Evolutionary conservation across 306 rosid genomes (phyloP).

Genomic region (Inga oerstediana): DNA sequence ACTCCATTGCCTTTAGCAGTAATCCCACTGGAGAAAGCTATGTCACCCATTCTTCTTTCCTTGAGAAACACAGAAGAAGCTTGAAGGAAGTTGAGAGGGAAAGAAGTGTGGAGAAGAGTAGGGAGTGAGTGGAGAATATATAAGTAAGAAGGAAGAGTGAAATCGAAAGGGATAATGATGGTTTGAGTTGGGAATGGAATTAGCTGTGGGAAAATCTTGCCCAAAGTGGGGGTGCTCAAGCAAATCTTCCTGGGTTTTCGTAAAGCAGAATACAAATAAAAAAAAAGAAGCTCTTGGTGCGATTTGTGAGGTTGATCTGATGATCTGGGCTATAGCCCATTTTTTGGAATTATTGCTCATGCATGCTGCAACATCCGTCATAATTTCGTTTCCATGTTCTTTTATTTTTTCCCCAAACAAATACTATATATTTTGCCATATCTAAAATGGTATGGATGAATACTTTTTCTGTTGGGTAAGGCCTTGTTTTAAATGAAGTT

Average conservation of each 20-base stretch:
- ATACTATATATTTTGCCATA: neutral
- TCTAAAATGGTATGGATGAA: neutral
- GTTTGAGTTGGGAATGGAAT: constrained; percentile 32
- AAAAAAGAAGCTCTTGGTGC: neutral
- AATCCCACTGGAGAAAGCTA: constrained; percentile 61
- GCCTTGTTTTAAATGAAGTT: too few species aligned
- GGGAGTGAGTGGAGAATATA: constrained; percentile 37
- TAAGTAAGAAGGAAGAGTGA: constrained; percentile 36
- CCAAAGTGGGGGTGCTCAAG: constrained; percentile 46
- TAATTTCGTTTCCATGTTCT: neutral
- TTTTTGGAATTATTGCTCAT: constrained; percentile 9
- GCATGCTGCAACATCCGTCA: constrained; percentile 15
- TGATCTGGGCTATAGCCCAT: constrained; percentile 26
- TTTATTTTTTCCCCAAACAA: neutral
- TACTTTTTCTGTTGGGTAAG: neutral
- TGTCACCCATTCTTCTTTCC: constrained; percentile 60
- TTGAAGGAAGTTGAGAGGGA: constrained; percentile 10
- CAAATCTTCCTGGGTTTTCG: constrained; percentile 62
- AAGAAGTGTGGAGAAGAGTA: constrained; percentile 30
- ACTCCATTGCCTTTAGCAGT: constrained; percentile 59
- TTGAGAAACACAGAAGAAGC: constrained; percentile 21
- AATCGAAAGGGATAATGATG: constrained; percentile 43
- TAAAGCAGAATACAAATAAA: constrained; percentile 32
- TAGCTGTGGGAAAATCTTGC: constrained; percentile 35
- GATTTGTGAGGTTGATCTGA: constrained; percentile 50